Conservation (phyloP, 345 rosid genomes). For the Acer saccharum region DNA sequence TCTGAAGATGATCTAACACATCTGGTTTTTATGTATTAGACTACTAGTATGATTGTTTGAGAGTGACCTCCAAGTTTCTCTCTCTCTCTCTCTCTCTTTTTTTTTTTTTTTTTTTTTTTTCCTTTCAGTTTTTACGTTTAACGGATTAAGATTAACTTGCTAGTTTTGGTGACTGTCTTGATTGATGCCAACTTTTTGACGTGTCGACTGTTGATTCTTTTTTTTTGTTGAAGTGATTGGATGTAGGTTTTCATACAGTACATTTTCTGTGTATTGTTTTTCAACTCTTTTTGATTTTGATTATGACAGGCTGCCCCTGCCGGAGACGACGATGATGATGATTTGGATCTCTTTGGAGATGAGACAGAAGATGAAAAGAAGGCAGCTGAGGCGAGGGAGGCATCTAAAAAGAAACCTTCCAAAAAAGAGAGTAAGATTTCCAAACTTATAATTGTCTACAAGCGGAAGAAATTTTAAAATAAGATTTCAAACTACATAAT, state of each 20-base stretch:
- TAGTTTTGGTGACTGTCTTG: not conserved
- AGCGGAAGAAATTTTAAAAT: too few relatives aligned
- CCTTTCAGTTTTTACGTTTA: too few relatives aligned
- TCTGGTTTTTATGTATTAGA: not conserved
- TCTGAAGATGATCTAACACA: not conserved
- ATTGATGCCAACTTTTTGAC: not conserved
- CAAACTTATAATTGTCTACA: not conserved
- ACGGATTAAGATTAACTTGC: not conserved
- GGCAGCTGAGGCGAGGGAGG: constrained; percentile 89
- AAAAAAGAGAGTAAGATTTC: constrained; percentile 70
- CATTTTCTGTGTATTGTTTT: too few relatives aligned
- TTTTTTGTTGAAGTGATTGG: not conserved
- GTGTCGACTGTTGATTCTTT: not conserved
- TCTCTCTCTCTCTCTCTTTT: too few relatives aligned
- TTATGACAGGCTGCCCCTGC: constrained; percentile 48
- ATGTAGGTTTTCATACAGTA: not conserved
- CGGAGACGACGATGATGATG: constrained; percentile 77
- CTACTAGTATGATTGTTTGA: not conserved
- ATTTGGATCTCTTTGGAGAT: constrained; percentile 91
- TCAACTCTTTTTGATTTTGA: not conserved
- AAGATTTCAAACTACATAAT: too few relatives aligned
- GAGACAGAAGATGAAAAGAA: constrained; percentile 97
- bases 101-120: too few relatives aligned
- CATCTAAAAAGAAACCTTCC: constrained; percentile 60
- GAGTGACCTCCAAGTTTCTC: too few relatives aligned